Percentiles rank a stretch among this genome's conserved stretches.
Evolutionary conservation across 176 grass and related monocot genomes (phyloP).

Genomic region (Oryza meridionalis): DNA sequence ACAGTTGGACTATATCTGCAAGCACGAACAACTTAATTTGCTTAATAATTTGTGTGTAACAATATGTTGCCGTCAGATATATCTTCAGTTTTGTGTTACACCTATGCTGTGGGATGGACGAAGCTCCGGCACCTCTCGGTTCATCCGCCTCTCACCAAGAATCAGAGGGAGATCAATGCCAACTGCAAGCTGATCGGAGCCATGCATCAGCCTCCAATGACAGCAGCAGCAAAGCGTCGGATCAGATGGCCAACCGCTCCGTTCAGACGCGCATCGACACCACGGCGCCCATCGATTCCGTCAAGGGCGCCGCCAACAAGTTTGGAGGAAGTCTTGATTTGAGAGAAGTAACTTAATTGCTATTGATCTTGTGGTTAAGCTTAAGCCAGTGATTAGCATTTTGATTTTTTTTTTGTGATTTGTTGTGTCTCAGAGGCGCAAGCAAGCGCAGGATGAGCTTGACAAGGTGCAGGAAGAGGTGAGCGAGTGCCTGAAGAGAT

Average conservation of each 20-base stretch:
- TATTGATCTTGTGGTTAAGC: too few species aligned
- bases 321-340: slow-evolving; percentile 65
- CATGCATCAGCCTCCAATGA: neutral
- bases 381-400: neutral
- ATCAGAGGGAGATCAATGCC: slow-evolving; percentile 1
- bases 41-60: neutral
- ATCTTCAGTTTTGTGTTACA: slow-evolving; percentile 22
- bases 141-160: slow-evolving; percentile 8
- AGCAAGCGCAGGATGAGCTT: slow-evolving; percentile 52
- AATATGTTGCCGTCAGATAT: neutral
- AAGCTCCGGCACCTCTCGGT: neutral
- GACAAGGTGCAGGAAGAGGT: slow-evolving; percentile 47
- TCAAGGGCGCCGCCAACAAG: slow-evolving; percentile 66
- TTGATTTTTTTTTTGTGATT: neutral
- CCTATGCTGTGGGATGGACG: slow-evolving; percentile 63
- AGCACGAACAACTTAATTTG: neutral
- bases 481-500: slow-evolving; percentile 39
- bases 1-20: neutral
- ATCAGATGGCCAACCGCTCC: too few species aligned
- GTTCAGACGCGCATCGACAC: slow-evolving; percentile 42
- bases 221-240: neutral
- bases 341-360: slow-evolving; percentile 55
- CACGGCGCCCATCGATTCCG: slow-evolving; percentile 74
- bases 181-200: neutral
- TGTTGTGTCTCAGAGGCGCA: slow-evolving; percentile 42